phyloP scores from a whole-genome alignment of 306 rosid genomes.

The Notholithocarpus densiflorus region DNA sequence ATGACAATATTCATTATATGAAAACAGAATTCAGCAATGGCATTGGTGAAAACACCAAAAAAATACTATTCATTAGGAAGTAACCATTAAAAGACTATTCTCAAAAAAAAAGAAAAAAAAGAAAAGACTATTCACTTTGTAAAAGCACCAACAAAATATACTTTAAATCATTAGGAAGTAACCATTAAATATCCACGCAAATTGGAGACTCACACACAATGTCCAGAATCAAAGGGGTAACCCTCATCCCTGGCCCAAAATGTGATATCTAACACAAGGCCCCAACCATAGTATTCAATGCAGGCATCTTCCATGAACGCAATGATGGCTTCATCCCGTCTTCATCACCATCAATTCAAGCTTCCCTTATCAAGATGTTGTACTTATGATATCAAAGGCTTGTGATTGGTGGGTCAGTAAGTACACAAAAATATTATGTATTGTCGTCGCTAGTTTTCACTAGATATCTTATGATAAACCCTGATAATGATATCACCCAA shows the following conservation, averaged over 20 bases:
- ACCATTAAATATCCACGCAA: no score
- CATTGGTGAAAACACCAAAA: no score
- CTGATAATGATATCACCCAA: conserved; percentile 19
- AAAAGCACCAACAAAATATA: no score
- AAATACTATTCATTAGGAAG: no score
- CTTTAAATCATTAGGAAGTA: no score
- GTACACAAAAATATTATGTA: conserved; percentile 23
- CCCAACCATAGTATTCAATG: conserved; percentile 48
- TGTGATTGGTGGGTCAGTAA: conserved; percentile 34
- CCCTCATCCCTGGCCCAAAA: conserved; percentile 10
- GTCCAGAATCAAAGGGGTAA: conserved; percentile 20
- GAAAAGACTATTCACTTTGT: no score
- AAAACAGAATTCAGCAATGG: no score
- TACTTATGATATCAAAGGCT: conserved; percentile 32
- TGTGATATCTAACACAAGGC: conserved; percentile 36
- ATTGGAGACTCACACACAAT: conserved; percentile 24
- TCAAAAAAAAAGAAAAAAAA: no score
- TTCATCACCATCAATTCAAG: conserved; percentile 43
- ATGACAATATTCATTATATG: no score
- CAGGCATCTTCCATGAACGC: conserved; percentile 45
- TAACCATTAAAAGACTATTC: no score
- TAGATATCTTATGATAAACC: conserved; percentile 24
- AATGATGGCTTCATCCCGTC: conserved; percentile 51
- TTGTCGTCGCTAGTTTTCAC: no score
- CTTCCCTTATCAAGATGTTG: conserved; percentile 23